phyloP scores from a whole-genome alignment of 2,329 filamentous ascomycete species.

The Macrophomina tecta region DNA sequence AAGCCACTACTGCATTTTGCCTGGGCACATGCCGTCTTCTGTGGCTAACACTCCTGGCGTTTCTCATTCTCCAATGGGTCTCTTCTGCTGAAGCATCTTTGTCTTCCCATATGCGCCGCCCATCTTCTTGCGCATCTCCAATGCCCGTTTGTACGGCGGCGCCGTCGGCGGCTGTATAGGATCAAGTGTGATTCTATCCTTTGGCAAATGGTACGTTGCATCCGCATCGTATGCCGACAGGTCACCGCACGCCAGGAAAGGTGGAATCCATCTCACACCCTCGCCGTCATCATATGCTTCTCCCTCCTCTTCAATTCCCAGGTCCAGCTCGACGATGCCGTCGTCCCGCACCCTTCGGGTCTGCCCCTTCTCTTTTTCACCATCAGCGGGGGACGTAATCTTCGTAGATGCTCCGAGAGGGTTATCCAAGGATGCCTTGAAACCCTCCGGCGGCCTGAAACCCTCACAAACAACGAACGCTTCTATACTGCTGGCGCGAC shows the following conservation, averaged over 20 bases:
- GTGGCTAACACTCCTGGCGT: not conserved
- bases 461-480: slow-evolving; percentile 95
- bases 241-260: slow-evolving; percentile 97
- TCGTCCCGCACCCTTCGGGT: slow-evolving; percentile 48
- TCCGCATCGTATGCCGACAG: slow-evolving; percentile 94
- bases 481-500: slow-evolving; percentile 94
- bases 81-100: slow-evolving; percentile 41
- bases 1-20: not conserved
- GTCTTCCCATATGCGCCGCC: slow-evolving; percentile 82
- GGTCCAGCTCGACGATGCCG: slow-evolving; percentile 54
- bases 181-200: slow-evolving; percentile 84
- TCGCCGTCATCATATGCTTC: slow-evolving; percentile 46
- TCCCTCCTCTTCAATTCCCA: slow-evolving; percentile 49
- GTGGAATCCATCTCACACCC: slow-evolving; percentile 81
- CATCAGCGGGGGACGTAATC: slow-evolving; percentile 56
- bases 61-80: not conserved
- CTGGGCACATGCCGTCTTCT: not conserved
- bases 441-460: slow-evolving; percentile 79
- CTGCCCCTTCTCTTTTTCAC: slow-evolving; percentile 31
- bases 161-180: slow-evolving; percentile 95
- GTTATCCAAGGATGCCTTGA: slow-evolving; percentile 75
- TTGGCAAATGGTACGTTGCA: slow-evolving; percentile 88
- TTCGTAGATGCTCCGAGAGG: slow-evolving; percentile 71
- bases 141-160: slow-evolving; percentile 88
- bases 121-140: slow-evolving; percentile 79